Evolutionary conservation across 306 rosid species (phyloP), one percentile per base, ranked within the genome.

Genomic region (Gastrolobium bilobum): DNA sequence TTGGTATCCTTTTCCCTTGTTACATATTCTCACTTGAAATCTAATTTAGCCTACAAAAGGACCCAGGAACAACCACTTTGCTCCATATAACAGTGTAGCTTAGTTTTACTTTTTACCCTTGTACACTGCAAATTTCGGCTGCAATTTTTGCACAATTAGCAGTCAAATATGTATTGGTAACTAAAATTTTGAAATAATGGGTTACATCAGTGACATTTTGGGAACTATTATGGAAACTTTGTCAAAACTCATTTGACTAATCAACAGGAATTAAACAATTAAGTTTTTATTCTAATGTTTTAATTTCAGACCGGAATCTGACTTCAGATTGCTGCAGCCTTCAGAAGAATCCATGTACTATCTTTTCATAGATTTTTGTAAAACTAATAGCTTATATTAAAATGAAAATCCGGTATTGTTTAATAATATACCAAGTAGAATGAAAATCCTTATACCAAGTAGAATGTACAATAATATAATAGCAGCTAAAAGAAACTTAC

Each of bases 401-500:
- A 62, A 72, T 72, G 64, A 53, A 73, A 73, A 34, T 67, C 14
- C n/a, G n/a, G n/a, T n/a, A n/a, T n/a, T n/a, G n/a, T n/a, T n/a
- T n/a, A n/a, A n/a, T n/a, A 72, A 11, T 38, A 51, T 31, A 51
- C 43, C 68, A 37, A 76, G 14, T 15, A 31, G 14, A 47, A 74
- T n/a, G n/a, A n/a, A 20, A 72, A 52, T 42, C 39, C 10, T 39
- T 52, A 73, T 64, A 71, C 53, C 64, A 61, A 62, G 74, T 63
- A 78, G 72, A 76, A 60, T 10, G 48, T 43, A 58, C 33, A 75
- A 52, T 6, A 44, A 40, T 20, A 34, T 11, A 58, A 48, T 14
- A 80, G 58, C 58, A 67, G 79, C 15, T 47, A 51, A 71, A 71
- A 81, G 83, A 85, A 50, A 90, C 98, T 91, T 89, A 95, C 99